phyloP scores from a whole-genome alignment of 1,284 basidiomycete species.

The Fomitopsis palustris region DNA sequence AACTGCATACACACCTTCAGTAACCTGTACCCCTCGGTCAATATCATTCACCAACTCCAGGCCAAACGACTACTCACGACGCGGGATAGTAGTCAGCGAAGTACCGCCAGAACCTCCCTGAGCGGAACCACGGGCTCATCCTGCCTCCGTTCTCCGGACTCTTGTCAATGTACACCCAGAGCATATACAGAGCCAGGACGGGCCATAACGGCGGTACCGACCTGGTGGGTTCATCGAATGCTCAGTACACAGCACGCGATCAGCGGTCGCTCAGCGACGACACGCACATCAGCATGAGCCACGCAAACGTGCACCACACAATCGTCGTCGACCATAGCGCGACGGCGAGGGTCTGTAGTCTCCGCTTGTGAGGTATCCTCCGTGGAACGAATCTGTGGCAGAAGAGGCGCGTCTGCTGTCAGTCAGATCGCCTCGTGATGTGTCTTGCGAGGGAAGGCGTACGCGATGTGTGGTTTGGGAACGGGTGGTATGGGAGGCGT shows the following conservation, averaged over 20 bases:
- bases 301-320: slow-evolving; percentile 65
- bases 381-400: slow-evolving; percentile 67
- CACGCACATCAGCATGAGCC: slow-evolving; percentile 78
- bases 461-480: slow-evolving; percentile 66
- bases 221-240: slow-evolving; percentile 37
- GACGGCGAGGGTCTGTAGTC: slow-evolving; percentile 85
- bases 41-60: not conserved
- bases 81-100: slow-evolving; percentile 94
- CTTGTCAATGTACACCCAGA: slow-evolving; percentile 81
- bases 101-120: slow-evolving; percentile 73
- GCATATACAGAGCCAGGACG: slow-evolving; percentile 72
- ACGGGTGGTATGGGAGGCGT: slow-evolving; percentile 56
- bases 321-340: slow-evolving; percentile 85
- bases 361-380: slow-evolving; percentile 72
- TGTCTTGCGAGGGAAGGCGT: slow-evolving; percentile 27
- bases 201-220: slow-evolving; percentile 91
- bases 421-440: slow-evolving; percentile 5
- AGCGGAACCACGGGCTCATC: slow-evolving; percentile 75
- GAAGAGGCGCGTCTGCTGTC: not conserved
- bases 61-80: slow-evolving; percentile 51
- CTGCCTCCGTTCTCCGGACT: slow-evolving; percentile 81
- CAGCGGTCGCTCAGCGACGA: not conserved
- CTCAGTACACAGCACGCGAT: not conserved
- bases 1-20: slow-evolving; percentile 44
- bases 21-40: slow-evolving; percentile 37